Conservation (phyloP, 371 early-diverging fungal genomes). For the Mucor mucedo region DNA sequence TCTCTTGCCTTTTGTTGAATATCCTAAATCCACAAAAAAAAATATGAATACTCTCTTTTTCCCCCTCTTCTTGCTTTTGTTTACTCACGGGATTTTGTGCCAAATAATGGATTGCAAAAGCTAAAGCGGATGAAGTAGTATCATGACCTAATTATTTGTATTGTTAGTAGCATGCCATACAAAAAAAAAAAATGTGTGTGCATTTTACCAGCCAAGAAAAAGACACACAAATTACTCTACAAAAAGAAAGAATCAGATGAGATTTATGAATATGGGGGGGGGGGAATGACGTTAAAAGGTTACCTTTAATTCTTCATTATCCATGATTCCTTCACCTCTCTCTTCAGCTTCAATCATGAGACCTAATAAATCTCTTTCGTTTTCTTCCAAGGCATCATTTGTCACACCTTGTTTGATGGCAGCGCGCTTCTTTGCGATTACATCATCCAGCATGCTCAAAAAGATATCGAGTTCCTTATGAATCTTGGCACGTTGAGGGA, state of each 20-base stretch:
- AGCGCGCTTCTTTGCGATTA: slow-evolving; percentile 6
- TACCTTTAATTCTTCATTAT: slow-evolving; percentile 20
- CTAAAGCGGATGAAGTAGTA: slow-evolving; percentile 38
- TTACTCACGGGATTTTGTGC: slow-evolving; percentile 35
- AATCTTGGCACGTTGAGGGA: not conserved
- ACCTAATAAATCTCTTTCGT: slow-evolving; percentile 11
- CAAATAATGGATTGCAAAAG: slow-evolving; percentile 24
- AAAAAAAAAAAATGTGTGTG: no score
- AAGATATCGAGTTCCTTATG: not conserved
- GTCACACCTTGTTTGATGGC: slow-evolving; percentile 9
- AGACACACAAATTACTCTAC: slow-evolving; percentile 15
- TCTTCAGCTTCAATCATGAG: slow-evolving; percentile 15
- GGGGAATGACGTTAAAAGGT: not conserved
- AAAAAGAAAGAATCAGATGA: not conserved
- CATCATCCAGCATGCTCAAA: not conserved
- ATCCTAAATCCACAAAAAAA: slow-evolving; percentile 27
- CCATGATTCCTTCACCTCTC: slow-evolving; percentile 10
- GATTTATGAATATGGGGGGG: not conserved
- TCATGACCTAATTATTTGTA: not conserved
- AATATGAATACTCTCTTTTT: not conserved
- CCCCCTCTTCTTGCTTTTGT: slow-evolving; percentile 12
- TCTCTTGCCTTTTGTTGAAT: slow-evolving; percentile 55
- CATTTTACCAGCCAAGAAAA: slow-evolving; percentile 6
- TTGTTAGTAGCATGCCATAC: no score
- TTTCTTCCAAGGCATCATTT: slow-evolving; percentile 7